phyloP scores from a whole-genome alignment of 148 eudicot species.

The Mesembryanthemum crystallinum region DNA sequence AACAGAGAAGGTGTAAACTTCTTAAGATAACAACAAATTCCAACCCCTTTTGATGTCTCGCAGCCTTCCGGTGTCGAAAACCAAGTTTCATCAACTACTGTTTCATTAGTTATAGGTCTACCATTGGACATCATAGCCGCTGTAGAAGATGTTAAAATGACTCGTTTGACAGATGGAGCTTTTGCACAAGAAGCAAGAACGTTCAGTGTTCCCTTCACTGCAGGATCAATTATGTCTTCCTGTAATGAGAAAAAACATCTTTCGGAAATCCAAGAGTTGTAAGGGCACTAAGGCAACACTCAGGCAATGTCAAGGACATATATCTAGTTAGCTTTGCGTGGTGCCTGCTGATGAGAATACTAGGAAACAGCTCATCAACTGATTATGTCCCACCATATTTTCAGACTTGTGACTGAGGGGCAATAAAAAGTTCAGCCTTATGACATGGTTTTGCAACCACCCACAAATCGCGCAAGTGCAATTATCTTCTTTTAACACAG shows the following conservation, averaged over 20 bases:
- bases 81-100: conserved; percentile 49
- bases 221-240: conserved; percentile 54
- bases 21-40: neutral
- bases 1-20: no score
- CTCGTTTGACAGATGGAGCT: conserved; percentile 37
- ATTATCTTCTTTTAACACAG: no score
- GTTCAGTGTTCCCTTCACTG: conserved; percentile 56
- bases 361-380: no score
- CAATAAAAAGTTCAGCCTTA: no score
- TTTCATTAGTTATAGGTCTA: conserved; percentile 26
- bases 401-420: no score
- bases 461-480: no score
- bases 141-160: conserved; percentile 46
- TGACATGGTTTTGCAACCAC: no score
- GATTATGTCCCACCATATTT: no score
- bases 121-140: conserved; percentile 25
- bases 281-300: no score
- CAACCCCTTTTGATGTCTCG: conserved; percentile 24
- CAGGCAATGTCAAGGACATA: no score
- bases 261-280: neutral
- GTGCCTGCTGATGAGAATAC: neutral
- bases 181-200: conserved; percentile 49
- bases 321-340: neutral
- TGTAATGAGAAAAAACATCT: conserved; percentile 2
- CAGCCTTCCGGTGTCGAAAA: conserved; percentile 38